Conservation (phyloP, 306 rosid species). For the Cajanus cajan region DNA sequence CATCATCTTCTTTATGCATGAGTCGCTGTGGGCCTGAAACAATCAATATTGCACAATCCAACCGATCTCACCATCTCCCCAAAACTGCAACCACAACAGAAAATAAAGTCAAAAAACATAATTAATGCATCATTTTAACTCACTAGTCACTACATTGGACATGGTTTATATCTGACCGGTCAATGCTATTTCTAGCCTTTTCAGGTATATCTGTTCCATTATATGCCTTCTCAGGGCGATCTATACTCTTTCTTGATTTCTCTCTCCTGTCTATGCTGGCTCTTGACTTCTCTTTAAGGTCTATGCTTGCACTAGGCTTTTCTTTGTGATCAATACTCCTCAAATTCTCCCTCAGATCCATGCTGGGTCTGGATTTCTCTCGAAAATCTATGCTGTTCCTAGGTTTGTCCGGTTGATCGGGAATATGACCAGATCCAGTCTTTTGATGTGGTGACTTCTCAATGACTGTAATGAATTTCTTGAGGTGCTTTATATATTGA, state of each 20-base stretch:
- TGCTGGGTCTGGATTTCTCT: conserved; percentile 31
- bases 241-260: conserved; percentile 25
- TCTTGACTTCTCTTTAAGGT: conserved; percentile 28
- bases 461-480: conserved; percentile 14
- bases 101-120: conserved; percentile 1
- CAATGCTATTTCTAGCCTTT: conserved; percentile 30
- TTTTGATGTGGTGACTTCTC: conserved; percentile 15
- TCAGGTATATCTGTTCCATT: conserved; percentile 24
- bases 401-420: conserved; percentile 4
- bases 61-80: conserved; percentile 33
- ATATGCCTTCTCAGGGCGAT: conserved; percentile 29
- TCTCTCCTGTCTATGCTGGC: conserved; percentile 10
- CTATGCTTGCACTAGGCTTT: conserved; percentile 20
- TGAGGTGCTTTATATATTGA: conserved; percentile 27
- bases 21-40: conserved; percentile 28
- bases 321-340: conserved; percentile 16
- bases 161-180: conserved; percentile 10
- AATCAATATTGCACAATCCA: conserved; percentile 28
- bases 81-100: conserved; percentile 18
- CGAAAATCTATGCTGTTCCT: conserved; percentile 24
- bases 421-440: background rate
- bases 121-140: background rate
- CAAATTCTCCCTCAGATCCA: conserved; percentile 22
- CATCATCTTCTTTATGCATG: conserved; percentile 1
- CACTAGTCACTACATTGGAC: background rate